These are phyloP conservation scores for Pseudopyrenochaeta lycopersici DNA, from an alignment of 2,329 filamentous ascomycete genomes.

Conservation along the genomic window DNA sequence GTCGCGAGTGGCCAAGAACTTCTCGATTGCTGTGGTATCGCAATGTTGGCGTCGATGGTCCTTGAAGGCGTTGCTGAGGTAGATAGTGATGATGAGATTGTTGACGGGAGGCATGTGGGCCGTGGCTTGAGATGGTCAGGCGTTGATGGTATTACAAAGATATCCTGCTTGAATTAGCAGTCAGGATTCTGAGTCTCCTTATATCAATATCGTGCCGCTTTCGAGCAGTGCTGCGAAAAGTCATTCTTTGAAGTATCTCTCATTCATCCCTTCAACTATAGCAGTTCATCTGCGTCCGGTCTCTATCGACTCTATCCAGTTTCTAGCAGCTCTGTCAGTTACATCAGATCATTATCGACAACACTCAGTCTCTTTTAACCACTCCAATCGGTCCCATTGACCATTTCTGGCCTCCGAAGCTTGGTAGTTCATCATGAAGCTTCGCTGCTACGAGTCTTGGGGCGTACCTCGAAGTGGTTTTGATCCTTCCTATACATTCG, in stretches of 20 bases:
- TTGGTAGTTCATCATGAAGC: constrained; percentile 13
- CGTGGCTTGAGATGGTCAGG: background rate
- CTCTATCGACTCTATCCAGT: background rate
- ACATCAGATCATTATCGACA: background rate
- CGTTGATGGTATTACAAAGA: background rate
- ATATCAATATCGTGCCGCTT: background rate
- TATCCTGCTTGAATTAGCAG: background rate
- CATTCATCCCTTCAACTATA: background rate
- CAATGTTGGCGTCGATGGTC: background rate
- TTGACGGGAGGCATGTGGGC: background rate
- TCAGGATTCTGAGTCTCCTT: background rate
- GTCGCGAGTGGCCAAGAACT: constrained; percentile 5
- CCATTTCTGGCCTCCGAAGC: background rate
- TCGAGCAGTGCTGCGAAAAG: background rate
- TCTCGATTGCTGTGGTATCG: background rate
- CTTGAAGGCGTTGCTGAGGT: background rate
- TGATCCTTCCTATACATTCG: constrained; percentile 67
- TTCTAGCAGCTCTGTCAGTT: background rate
- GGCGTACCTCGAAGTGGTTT: constrained; percentile 33
- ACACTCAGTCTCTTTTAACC: background rate
- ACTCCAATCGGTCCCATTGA: too few relatives aligned
- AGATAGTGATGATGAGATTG: background rate
- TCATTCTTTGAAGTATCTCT: background rate
- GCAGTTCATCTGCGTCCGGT: constrained; percentile 1
- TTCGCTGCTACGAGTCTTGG: constrained; percentile 29